Evolutionary conservation across 495 filamentous ascomycete genomes (phyloP).

Genomic region (Baudoinia panamericana): DNA sequence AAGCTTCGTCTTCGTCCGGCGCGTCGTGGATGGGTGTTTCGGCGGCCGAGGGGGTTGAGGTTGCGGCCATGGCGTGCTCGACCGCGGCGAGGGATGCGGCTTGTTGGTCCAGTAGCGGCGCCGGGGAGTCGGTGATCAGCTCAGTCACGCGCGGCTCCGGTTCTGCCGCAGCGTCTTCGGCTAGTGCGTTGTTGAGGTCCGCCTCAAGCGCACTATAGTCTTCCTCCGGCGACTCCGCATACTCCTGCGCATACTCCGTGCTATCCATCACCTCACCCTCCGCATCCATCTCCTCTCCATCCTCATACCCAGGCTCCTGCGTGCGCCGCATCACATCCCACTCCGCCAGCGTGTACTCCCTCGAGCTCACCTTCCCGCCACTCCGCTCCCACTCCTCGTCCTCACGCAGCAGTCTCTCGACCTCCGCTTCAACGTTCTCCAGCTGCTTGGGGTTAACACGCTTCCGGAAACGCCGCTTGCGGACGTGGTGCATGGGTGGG

Average conservation of each 20-base stretch:
- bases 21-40: constrained; percentile 5
- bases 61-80: constrained; percentile 27
- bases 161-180: constrained; percentile 16
- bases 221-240: constrained; percentile 5
- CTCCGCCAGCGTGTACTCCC: constrained; percentile 32
- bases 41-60: constrained; percentile 11
- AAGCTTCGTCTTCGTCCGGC: constrained; percentile 8
- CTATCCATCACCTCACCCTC: constrained; percentile 34
- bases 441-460: constrained; percentile 72
- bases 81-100: constrained; percentile 12
- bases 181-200: constrained; percentile 16
- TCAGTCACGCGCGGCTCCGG: constrained; percentile 23
- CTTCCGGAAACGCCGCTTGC: constrained; percentile 75
- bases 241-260: constrained; percentile 7
- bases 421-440: constrained; percentile 72
- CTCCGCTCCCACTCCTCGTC: constrained; percentile 46
- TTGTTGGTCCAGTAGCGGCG: constrained; percentile 6
- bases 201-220: constrained; percentile 18
- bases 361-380: constrained; percentile 26
- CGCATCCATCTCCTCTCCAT: constrained; percentile 43
- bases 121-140: constrained; percentile 3
- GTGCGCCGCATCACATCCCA: constrained; percentile 20
- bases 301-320: constrained; percentile 39
- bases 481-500: constrained; percentile 74
- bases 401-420: constrained; percentile 58